These are phyloP conservation scores for Pichia deserticola DNA, from an alignment of 805 yeast species.

Conservation along the genomic window DNA sequence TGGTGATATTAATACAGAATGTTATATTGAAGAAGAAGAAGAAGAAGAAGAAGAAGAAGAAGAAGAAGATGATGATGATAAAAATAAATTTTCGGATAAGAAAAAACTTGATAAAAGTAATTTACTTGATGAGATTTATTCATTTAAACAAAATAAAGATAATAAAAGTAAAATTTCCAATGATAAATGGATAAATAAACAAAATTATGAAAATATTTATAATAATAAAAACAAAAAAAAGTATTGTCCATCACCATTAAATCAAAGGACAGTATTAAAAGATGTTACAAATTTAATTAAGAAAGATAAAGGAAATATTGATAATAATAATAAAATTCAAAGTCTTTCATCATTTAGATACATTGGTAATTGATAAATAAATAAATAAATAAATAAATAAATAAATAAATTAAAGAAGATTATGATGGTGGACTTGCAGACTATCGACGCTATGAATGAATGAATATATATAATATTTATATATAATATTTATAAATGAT, in stretches of 20 bases:
- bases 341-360: not conserved
- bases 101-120: constrained; percentile 8
- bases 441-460: no score
- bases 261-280: constrained; percentile 2
- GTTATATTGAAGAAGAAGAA: constrained; percentile 4
- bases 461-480: no score
- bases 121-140: constrained; percentile 12
- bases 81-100: not conserved
- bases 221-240: not conserved
- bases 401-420: no score
- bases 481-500: no score
- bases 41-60: not conserved
- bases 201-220: not conserved
- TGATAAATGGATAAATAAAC: constrained; percentile 5
- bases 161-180: not conserved
- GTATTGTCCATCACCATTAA: constrained; percentile 10
- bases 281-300: constrained; percentile 1
- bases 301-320: not conserved
- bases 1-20: constrained; percentile 12
- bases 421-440: no score
- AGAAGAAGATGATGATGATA: not conserved
- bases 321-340: not conserved
- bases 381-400: no score
- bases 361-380: not conserved
- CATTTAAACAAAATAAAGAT: constrained; percentile 3